A percentile compares a stretch with the other conserved stretches of the same genome.
phyloP scores from a whole-genome alignment of 1,284 basidiomycete species.

The Leccinum fuscescens region DNA sequence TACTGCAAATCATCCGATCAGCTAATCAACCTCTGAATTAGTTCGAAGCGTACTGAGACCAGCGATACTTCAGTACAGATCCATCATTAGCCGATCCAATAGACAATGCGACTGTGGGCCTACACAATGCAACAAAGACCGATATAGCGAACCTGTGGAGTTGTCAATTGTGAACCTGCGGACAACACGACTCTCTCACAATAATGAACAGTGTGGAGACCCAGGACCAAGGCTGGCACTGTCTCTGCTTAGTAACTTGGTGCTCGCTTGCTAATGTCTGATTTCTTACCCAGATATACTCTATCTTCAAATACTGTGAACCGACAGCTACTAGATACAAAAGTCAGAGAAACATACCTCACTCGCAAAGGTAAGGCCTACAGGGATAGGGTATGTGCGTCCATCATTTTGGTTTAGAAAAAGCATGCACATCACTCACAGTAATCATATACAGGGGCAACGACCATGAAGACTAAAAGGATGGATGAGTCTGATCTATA shows the following conservation, averaged over 20 bases:
- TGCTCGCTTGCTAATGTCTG: not conserved
- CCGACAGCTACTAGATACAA: not conserved
- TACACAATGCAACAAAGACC: not conserved
- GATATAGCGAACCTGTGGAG: slow-evolving; percentile 1
- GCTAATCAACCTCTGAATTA: not conserved
- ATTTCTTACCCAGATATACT: not conserved
- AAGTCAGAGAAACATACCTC: not conserved
- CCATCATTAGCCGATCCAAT: not conserved
- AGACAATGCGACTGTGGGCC: not conserved
- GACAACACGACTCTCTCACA: not conserved
- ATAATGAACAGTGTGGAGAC: slow-evolving; percentile 2
- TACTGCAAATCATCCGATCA: not conserved
- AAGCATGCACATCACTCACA: not conserved
- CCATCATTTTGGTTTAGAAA: not conserved
- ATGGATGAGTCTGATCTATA: not conserved
- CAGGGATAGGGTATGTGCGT: not conserved
- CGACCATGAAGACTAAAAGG: not conserved
- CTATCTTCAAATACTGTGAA: not conserved
- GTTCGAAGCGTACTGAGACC: not conserved
- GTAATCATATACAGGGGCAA: not conserved
- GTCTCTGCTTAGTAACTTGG: not conserved
- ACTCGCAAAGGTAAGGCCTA: not conserved
- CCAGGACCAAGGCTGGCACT: not conserved
- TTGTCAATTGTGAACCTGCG: not conserved
- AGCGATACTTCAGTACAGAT: not conserved